phyloP scores from a whole-genome alignment of 805 yeast genomes.

The Lachancea mirantina region DNA sequence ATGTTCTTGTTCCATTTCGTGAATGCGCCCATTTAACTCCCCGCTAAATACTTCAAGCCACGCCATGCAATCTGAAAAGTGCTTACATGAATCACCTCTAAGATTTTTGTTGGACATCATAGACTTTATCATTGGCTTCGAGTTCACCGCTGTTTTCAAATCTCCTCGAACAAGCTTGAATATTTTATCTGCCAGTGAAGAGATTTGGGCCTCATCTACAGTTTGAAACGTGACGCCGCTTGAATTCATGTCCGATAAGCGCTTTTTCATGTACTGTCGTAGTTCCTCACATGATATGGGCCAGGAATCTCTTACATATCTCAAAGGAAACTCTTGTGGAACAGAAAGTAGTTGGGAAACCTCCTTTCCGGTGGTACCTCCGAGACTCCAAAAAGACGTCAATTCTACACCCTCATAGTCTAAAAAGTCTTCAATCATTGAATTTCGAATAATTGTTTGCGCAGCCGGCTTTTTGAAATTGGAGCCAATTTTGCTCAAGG shows the following conservation, averaged over 20 bases:
- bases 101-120: slow-evolving; percentile 89
- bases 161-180: slow-evolving; percentile 61
- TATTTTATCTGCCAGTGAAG: slow-evolving; percentile 45
- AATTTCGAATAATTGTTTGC: slow-evolving; percentile 65
- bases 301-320: slow-evolving; percentile 45
- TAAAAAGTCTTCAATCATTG: slow-evolving; percentile 46
- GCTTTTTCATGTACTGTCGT: slow-evolving; percentile 14
- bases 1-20: slow-evolving; percentile 63
- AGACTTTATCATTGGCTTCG: slow-evolving; percentile 61
- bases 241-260: slow-evolving; percentile 7
- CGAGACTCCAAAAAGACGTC: slow-evolving; percentile 80
- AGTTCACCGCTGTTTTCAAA: slow-evolving; percentile 44
- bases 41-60: slow-evolving; percentile 85
- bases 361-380: slow-evolving; percentile 76
- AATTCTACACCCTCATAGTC: slow-evolving; percentile 45
- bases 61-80: slow-evolving; percentile 49
- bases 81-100: slow-evolving; percentile 45
- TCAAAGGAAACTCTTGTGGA: slow-evolving; percentile 43
- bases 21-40: slow-evolving; percentile 62
- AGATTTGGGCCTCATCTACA: slow-evolving; percentile 37
- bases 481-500: slow-evolving; percentile 80
- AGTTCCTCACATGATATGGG: slow-evolving; percentile 33
- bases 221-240: slow-evolving; percentile 9
- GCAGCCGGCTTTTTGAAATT: slow-evolving; percentile 79
- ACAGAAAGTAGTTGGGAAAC: slow-evolving; percentile 44